These are phyloP conservation scores for Eugenia klotzschiana DNA, from an alignment of 441 rosid genomes.

Conservation along the genomic window DNA sequence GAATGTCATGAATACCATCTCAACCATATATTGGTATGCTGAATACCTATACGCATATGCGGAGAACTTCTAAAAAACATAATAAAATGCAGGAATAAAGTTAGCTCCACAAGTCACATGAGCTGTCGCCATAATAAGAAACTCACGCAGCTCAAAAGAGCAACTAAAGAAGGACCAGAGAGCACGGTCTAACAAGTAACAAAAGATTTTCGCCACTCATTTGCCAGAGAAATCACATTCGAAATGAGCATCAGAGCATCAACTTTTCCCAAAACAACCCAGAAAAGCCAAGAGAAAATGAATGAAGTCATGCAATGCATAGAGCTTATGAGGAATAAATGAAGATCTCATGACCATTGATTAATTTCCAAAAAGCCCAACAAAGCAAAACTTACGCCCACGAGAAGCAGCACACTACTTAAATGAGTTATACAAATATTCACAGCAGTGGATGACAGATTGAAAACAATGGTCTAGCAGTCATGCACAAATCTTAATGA, in stretches of 20 bases:
- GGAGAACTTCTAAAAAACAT: background rate
- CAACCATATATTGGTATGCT: background rate
- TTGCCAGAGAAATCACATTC: background rate
- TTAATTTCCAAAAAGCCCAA: background rate
- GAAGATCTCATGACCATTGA: background rate
- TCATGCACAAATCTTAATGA: background rate
- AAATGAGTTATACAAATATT: background rate
- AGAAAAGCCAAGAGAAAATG: background rate
- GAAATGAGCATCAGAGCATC: background rate
- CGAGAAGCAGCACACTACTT: background rate
- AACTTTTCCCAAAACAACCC: background rate
- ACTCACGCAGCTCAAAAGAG: background rate
- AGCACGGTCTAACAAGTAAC: background rate
- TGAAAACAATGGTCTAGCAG: background rate
- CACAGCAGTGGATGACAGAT: background rate
- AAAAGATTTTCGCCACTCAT: background rate
- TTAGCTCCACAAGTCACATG: background rate
- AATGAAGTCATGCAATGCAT: background rate
- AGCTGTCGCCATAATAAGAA: background rate
- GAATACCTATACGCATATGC: background rate
- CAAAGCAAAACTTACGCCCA: background rate
- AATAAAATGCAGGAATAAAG: background rate
- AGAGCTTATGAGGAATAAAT: background rate
- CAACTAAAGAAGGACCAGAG: background rate
- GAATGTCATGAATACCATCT: background rate